phyloP scores from a whole-genome alignment of 2,329 filamentous ascomycete species.

The Ophiostoma novo-ulmi region DNA sequence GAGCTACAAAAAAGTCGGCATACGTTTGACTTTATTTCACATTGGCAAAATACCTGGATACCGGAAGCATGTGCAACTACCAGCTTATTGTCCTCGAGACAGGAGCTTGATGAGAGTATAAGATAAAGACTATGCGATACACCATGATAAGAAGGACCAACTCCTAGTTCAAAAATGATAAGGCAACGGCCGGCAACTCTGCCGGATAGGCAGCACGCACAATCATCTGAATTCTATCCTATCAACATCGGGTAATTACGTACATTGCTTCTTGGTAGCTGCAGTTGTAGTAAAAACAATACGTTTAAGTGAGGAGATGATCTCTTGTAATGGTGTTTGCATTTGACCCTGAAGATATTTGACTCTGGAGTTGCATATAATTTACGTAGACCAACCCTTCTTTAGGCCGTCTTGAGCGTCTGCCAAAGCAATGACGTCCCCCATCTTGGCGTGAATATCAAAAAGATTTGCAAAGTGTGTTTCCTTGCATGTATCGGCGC shows the following conservation, averaged over 20 bases:
- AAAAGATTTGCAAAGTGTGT: slow-evolving; percentile 22
- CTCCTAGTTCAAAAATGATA: not conserved
- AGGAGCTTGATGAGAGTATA: not conserved
- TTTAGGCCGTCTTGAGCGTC: slow-evolving; percentile 11
- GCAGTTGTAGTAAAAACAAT: not conserved
- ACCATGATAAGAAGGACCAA: not conserved
- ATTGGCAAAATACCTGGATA: not conserved
- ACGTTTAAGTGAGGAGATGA: not conserved
- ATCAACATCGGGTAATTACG: not conserved
- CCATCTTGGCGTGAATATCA: slow-evolving; percentile 21
- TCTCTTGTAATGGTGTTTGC: no score
- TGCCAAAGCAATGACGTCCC: slow-evolving; percentile 13
- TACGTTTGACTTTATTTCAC: not conserved
- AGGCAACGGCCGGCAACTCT: slow-evolving; percentile 9
- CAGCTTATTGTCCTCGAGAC: not conserved
- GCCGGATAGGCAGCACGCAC: slow-evolving; percentile 16
- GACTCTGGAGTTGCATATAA: no score
- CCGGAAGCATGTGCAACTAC: not conserved
- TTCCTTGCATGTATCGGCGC: slow-evolving; percentile 21
- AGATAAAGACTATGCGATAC: not conserved
- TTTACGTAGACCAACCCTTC: slow-evolving; percentile 12
- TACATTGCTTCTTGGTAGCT: not conserved
- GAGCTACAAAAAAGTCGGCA: not conserved
- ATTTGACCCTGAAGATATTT: no score
- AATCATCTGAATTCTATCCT: not conserved